Conservation (phyloP, 2,329 filamentous ascomycete genomes). For the Coccinonectria pachysandricola region DNA sequence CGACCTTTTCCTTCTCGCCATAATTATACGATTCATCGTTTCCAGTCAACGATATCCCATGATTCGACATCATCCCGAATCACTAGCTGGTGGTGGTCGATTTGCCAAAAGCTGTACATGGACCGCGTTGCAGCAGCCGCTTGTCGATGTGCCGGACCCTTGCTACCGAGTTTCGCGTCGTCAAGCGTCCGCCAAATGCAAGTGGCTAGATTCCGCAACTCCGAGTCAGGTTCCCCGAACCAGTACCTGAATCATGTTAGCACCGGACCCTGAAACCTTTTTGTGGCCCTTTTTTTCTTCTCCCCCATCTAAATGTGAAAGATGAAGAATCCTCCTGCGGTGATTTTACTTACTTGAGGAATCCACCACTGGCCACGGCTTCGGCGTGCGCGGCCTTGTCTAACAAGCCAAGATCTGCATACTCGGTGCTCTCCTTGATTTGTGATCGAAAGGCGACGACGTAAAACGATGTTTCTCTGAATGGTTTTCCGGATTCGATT, state of each 20-base stretch:
- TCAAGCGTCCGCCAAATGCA: conserved; percentile 55
- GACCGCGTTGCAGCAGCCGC: conserved; percentile 55
- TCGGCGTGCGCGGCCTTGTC: conserved; percentile 74
- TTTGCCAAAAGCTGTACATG: conserved; percentile 56
- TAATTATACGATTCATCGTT: conserved; percentile 9
- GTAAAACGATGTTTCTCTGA: conserved; percentile 61
- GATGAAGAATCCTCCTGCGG: background rate
- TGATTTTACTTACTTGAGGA: conserved; percentile 54
- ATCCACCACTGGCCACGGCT: conserved; percentile 66
- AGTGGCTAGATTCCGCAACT: conserved; percentile 72
- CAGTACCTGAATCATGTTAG: conserved; percentile 53
- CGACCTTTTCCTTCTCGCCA: background rate
- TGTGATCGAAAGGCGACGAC: conserved; percentile 74
- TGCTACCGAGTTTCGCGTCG: conserved; percentile 49
- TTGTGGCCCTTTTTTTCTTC: too few species aligned
- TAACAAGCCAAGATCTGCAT: conserved; percentile 56
- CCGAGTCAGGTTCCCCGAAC: conserved; percentile 65
- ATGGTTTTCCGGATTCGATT: conserved; percentile 33
- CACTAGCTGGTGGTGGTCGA: conserved; percentile 59
- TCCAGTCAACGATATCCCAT: conserved; percentile 56
- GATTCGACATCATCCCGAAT: conserved; percentile 53
- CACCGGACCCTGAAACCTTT: conserved; percentile 1
- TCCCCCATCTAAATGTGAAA: too few species aligned
- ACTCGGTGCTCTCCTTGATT: conserved; percentile 57
- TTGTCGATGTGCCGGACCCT: conserved; percentile 50